Conservation (phyloP, 2,329 filamentous ascomycete genomes). For the Colletotrichum godetiae region DNA sequence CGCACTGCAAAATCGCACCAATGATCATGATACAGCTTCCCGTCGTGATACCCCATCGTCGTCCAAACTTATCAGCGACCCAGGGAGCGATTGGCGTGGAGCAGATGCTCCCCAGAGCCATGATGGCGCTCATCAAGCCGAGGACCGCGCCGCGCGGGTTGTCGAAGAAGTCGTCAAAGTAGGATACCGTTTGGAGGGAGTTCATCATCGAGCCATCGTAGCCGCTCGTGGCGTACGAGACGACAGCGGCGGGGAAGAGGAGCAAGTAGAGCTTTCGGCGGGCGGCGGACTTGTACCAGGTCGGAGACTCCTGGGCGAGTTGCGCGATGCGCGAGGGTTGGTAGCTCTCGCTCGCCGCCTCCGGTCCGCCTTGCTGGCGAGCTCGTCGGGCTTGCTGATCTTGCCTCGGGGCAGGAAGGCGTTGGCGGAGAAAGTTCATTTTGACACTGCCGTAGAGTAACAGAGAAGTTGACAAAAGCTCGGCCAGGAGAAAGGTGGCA, state of each 20-base stretch:
- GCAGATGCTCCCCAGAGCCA: slow-evolving; percentile 59
- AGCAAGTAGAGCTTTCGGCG: slow-evolving; percentile 45
- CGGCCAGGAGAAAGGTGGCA: background rate
- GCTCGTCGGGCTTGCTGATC: slow-evolving; percentile 39
- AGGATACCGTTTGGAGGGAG: slow-evolving; percentile 54
- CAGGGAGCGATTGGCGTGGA: slow-evolving; percentile 44
- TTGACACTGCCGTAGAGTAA: slow-evolving; percentile 1
- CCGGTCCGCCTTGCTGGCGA: slow-evolving; percentile 32
- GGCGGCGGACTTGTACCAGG: slow-evolving; percentile 46
- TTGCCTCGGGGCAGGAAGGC: slow-evolving; percentile 42
- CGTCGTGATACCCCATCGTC: slow-evolving; percentile 45
- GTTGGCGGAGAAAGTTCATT: slow-evolving; percentile 40
- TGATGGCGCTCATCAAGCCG: slow-evolving; percentile 53
- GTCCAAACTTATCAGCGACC: slow-evolving; percentile 46
- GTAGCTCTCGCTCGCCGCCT: slow-evolving; percentile 27
- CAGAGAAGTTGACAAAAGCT: background rate
- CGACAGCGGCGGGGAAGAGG: slow-evolving; percentile 47
- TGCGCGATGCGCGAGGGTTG: slow-evolving; percentile 44
- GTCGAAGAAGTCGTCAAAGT: slow-evolving; percentile 54
- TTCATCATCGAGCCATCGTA: slow-evolving; percentile 65
- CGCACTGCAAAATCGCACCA: slow-evolving; percentile 46
- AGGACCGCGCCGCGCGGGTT: slow-evolving; percentile 46
- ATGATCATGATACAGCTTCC: slow-evolving; percentile 46
- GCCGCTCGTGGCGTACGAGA: slow-evolving; percentile 55
- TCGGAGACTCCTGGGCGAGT: slow-evolving; percentile 39